phyloP scores from a whole-genome alignment of 164 flowering plant genomes.

The Aristolochia contorta region DNA sequence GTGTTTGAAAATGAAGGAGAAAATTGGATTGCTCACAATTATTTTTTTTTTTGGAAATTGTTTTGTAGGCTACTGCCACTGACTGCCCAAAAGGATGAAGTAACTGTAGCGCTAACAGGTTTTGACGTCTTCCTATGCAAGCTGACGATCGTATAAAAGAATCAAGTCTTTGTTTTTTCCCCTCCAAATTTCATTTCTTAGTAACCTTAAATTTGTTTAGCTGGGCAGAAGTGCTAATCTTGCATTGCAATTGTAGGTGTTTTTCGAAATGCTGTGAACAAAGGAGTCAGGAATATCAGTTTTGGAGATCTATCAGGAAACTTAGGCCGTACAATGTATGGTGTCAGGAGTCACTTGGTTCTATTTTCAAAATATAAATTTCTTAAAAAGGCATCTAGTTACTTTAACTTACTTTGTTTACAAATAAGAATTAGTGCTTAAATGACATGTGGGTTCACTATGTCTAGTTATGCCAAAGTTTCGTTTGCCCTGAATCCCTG shows the following conservation, averaged over 20 bases:
- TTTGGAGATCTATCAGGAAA: conserved; percentile 93
- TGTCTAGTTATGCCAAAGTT: too few species aligned
- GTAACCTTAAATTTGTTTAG: background rate
- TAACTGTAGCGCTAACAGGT: conserved; percentile 92
- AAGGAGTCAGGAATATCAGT: conserved; percentile 77
- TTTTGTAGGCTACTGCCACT: conserved; percentile 82
- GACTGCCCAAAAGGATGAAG: conserved; percentile 76
- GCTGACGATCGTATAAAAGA: too few species aligned
- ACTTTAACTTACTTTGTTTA: background rate
- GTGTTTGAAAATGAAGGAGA: conserved; percentile 2
- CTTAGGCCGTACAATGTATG: conserved; percentile 89
- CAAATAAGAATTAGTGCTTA: background rate
- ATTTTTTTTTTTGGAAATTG: background rate
- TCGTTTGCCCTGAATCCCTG: too few species aligned
- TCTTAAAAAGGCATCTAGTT: background rate
- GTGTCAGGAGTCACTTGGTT: conserved; percentile 6
- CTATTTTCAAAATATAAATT: background rate
- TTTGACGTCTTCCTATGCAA: background rate
- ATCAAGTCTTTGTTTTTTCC: conserved; percentile 2
- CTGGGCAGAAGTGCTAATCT: background rate
- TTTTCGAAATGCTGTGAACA: conserved; percentile 73
- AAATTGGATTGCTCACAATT: conserved; percentile 1
- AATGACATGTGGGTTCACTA: background rate
- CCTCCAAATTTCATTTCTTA: background rate
- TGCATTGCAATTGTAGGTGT: conserved; percentile 38